Evolutionary conservation across 2,329 filamentous ascomycete genomes (phyloP).

Genomic region (Pseudogymnoascus pannorum): DNA sequence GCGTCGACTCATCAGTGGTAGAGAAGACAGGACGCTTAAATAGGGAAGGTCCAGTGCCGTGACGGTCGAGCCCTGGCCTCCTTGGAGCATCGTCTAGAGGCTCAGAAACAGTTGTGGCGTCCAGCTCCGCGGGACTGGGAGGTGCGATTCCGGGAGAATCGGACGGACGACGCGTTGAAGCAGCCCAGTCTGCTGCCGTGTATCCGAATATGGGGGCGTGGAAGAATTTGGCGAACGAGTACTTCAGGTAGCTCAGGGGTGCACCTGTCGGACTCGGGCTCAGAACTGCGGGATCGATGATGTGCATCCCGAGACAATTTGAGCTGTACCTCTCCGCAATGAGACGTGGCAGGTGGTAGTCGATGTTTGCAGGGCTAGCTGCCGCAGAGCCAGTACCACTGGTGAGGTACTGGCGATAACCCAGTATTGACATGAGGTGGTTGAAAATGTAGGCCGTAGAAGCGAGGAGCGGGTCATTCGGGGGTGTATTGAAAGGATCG

Average conservation of each 20-base stretch:
- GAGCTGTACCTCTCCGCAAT: slow-evolving; percentile 41
- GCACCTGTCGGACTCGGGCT: slow-evolving; percentile 40
- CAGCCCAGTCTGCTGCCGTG: slow-evolving; percentile 32
- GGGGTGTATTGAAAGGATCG: slow-evolving; percentile 42
- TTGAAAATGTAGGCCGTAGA: slow-evolving; percentile 51
- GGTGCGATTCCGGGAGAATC: not conserved
- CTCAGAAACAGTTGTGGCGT: not conserved
- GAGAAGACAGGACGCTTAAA: slow-evolving; percentile 19
- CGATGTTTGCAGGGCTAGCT: slow-evolving; percentile 40
- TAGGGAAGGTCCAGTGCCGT: not conserved
- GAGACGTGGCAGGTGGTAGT: slow-evolving; percentile 42
- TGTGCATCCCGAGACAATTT: slow-evolving; percentile 52
- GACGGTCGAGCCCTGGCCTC: not conserved
- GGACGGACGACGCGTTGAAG: not conserved
- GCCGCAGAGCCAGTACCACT: slow-evolving; percentile 45
- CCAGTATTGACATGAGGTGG: slow-evolving; percentile 51
- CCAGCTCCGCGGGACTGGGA: not conserved
- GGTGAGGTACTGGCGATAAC: slow-evolving; percentile 51
- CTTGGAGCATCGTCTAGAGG: not conserved
- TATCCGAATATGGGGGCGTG: slow-evolving; percentile 49
- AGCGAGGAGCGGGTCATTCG: slow-evolving; percentile 34
- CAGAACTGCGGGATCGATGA: slow-evolving; percentile 49
- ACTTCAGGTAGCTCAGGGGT: slow-evolving; percentile 46
- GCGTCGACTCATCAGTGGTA: slow-evolving; percentile 13
- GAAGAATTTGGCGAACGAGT: slow-evolving; percentile 45